Conservation (phyloP, 129 eudicot genomes). For the Pseudognaphalium luteoalbum region DNA sequence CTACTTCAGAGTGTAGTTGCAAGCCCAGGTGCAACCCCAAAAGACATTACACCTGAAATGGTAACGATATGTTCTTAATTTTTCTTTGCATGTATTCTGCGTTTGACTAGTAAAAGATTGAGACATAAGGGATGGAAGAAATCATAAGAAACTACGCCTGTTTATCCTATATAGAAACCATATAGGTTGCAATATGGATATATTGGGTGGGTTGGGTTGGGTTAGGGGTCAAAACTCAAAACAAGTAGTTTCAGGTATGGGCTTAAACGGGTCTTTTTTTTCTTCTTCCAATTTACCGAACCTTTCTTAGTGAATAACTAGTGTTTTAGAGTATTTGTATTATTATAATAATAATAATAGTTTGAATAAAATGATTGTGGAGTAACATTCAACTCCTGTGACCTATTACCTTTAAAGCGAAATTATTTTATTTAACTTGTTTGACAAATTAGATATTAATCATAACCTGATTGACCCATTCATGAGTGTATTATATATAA, state of each 20-base stretch:
- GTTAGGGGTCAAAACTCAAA: background rate
- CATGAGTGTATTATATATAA: background rate
- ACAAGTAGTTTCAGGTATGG: background rate
- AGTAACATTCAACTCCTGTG: background rate
- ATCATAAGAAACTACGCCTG: background rate
- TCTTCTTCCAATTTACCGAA: too few relatives aligned
- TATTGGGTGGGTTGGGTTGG: background rate
- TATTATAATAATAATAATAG: background rate
- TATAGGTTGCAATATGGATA: background rate
- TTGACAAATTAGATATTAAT: background rate
- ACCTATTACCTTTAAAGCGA: background rate
- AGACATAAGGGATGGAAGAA: background rate
- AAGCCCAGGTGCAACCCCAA: conserved; percentile 47
- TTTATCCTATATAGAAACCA: background rate
- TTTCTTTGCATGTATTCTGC: background rate
- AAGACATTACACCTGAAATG: conserved; percentile 87
- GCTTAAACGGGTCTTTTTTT: too few relatives aligned
- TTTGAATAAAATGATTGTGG: background rate
- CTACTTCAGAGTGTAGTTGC: conserved; percentile 86
- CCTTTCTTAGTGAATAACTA: background rate
- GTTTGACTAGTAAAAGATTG: conserved; percentile 12
- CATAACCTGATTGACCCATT: background rate
- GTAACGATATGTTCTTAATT: conserved; percentile 33
- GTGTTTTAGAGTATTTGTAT: background rate
- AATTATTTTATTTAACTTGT: background rate